Base-by-base conservation (phyloP, 2,329 filamentous ascomycete genomes). In the Ilyonectria mors-panacis region DNA sequence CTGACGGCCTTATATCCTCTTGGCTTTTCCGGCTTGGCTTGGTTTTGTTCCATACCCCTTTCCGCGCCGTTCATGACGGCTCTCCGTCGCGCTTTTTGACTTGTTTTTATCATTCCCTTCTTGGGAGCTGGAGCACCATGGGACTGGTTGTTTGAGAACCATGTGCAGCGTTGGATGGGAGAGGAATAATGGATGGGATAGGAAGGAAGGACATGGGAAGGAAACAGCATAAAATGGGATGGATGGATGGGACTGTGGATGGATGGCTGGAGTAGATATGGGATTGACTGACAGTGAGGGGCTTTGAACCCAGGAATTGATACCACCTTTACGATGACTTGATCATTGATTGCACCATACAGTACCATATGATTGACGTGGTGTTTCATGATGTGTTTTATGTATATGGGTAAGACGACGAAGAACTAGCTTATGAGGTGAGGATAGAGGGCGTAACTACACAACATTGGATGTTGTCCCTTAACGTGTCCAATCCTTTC, bases 231-330 rank as follows among this genome's bases (percentile, higher is more conserved):
- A 56, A 55, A 63, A 66, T 35, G 35, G 47, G 55, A 65, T 64
- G 50, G 63, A 59, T 53, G 59, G 61, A 45, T n/a, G 50, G 48
- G 37, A 68, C n/a, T 13, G 35, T 48, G 54, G 50, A 56, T 51
- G 35, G 44, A 65, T 59, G 59, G 28, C 60, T 51, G 54, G 66
- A 48, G 55, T 45, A 51, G 50, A 60, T 37, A 50, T 64, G 45
- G 59, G 59, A 69, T 62, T 59, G 39, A 26, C 21, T 67, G 51
- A 71, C 48, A 72, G 58, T 69, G 63, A 73, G 54, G 13, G 54
- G 67, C 59, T 57, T 69, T 59, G 56, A 63, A 21, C 61, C 48
- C 57, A 56, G 62, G 64, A 74, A 73, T 76, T 75, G 73, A 76
- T 73, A 74, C 64, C 67, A 74, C 50, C 63, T 73, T 70, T 35